These are phyloP conservation scores for Monosporascus sp. DNA, from an alignment of 2,329 filamentous ascomycete genomes.

Conservation along the genomic window DNA sequence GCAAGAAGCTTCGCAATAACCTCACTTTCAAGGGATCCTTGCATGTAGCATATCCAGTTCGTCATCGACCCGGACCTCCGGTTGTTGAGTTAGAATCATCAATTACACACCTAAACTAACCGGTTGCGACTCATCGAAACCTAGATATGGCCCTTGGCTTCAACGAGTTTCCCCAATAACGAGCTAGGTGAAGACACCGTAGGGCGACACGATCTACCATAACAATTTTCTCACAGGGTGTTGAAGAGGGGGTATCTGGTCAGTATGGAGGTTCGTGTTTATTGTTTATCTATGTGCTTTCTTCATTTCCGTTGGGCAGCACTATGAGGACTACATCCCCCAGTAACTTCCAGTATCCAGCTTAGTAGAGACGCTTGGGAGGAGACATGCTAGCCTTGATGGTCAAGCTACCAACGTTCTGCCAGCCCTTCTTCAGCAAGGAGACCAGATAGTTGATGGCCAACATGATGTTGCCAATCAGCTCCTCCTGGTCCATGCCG, in stretches of 20 bases:
- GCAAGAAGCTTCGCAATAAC: too few relatives aligned
- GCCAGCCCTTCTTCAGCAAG: slow-evolving; percentile 99
- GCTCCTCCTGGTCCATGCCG: slow-evolving; percentile 91
- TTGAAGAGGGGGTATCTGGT: background rate
- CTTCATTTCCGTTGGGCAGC: slow-evolving; percentile 10
- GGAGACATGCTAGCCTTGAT: slow-evolving; percentile 99
- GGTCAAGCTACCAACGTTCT: slow-evolving; percentile 99
- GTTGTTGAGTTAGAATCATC: too few relatives aligned
- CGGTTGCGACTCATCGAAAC: too few relatives aligned
- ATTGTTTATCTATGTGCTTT: slow-evolving; percentile 21
- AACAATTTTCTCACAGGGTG: background rate
- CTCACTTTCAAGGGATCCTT: too few relatives aligned
- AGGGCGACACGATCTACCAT: too few relatives aligned
- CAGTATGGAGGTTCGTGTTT: slow-evolving; percentile 17
- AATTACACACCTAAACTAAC: too few relatives aligned
- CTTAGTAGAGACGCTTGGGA: slow-evolving; percentile 94
- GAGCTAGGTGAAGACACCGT: too few relatives aligned
- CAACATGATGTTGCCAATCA: slow-evolving; percentile 98
- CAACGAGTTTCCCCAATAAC: too few relatives aligned
- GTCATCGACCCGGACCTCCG: too few relatives aligned
- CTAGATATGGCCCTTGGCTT: too few relatives aligned
- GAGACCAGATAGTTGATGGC: slow-evolving; percentile 99
- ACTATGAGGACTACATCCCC: slow-evolving; percentile 24
- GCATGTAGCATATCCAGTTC: too few relatives aligned
- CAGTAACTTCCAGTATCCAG: slow-evolving; percentile 7